Conservation (phyloP, 257 asterid species). For the Mentha longifolia region DNA sequence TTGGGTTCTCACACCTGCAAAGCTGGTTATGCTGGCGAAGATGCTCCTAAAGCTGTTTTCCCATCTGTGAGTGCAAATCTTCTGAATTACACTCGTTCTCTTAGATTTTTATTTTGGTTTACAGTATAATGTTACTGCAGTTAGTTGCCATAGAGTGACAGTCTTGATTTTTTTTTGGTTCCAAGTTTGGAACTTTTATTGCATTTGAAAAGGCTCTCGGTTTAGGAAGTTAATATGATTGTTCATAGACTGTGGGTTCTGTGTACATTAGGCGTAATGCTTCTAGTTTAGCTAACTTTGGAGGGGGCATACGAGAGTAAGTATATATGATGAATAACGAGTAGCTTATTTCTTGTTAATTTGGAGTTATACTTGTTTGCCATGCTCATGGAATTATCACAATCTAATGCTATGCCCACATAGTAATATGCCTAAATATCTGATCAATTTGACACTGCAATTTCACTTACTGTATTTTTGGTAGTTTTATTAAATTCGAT, state of each 20-base stretch:
- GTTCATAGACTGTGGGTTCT: slow-evolving; percentile 25
- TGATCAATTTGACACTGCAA: not conserved
- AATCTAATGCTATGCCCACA: not conserved
- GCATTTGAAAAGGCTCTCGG: slow-evolving; percentile 22
- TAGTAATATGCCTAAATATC: slow-evolving; percentile 1
- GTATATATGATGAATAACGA: not conserved
- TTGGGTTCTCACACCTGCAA: slow-evolving; percentile 97
- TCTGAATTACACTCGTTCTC: not conserved
- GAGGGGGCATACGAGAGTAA: slow-evolving; percentile 15
- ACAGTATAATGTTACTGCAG: slow-evolving; percentile 15
- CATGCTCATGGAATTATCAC: not conserved
- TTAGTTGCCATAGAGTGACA: slow-evolving; percentile 12
- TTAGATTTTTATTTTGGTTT: not conserved
- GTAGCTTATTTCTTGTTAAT: not conserved
- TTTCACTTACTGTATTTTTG: not conserved
- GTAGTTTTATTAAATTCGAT: not conserved
- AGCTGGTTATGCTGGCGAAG: slow-evolving; percentile 99
- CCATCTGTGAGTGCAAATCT: slow-evolving; percentile 76
- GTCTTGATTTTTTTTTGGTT: slow-evolving; percentile 29
- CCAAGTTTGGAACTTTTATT: not conserved
- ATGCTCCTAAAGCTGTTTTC: slow-evolving; percentile 98
- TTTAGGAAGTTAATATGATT: not conserved
- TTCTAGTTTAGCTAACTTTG: slow-evolving; percentile 3
- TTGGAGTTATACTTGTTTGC: not conserved
- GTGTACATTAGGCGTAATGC: slow-evolving; percentile 3